Evolutionary conservation across 768 basidiomycete genomes (phyloP), one percentile per base, ranked within the genome.

Genomic region (Boletus rubroflammeus): DNA sequence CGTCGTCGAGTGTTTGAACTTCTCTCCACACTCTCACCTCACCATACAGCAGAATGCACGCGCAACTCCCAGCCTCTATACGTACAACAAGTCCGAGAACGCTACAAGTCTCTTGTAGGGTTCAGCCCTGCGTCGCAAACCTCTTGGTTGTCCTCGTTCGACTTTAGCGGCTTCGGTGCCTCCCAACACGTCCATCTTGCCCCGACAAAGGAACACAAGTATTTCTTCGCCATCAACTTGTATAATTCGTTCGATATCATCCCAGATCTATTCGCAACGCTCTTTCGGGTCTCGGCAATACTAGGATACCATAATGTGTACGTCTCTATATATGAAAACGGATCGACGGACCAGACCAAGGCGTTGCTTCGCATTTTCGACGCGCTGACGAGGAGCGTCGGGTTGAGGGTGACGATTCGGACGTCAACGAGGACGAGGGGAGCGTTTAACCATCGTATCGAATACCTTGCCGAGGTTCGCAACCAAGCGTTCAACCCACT

Each of bases 211-310:
- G 82, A 88, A 60, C 97, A 99, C 83, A 98, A 99, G 70, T 99
- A 98, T 71, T 98, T 93, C 74, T 97, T 99, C 73, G 96, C 93
- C 56, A 98, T 99, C 81, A 99, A 99, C 74, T 79, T 98, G 55
- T 98, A 98, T 80, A 99, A 99, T 78, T 98, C 95, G 13, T 99
- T 98, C 82, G 94, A 97, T 74, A 76, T 98, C 69, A 95, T 98
- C 61, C 95, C 97, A 17, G 97, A 99, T 73, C 81, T 98, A 34
- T 98, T 98, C 70, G 86, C 93, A 31, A 94, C 94, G 21, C 86
- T 99, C 62, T 99, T 99, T 78, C 85, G 94, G 53, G 86, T 95
- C 36, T 86, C 93, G 0, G 81, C 90, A 36, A 83, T 99, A 59
- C 79, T 99, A 31, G 97, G 97, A 6, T 98, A 92, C 74, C 93